These are phyloP conservation scores for Prasinococcaceae sp. DNA, from an alignment of 139 green algal genomes.

Conservation along the genomic window DNA sequence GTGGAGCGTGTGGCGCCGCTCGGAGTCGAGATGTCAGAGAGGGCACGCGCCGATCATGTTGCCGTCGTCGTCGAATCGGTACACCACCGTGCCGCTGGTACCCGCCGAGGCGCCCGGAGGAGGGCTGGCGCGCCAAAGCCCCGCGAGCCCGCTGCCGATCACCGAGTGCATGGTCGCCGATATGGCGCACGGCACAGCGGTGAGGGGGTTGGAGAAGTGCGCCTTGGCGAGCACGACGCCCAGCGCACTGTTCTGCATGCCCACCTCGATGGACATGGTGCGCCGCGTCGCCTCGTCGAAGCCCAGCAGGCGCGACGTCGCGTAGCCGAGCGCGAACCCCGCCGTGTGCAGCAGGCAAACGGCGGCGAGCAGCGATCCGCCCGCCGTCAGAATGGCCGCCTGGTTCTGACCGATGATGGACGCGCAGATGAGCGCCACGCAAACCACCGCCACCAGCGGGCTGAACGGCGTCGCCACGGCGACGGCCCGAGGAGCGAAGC, in stretches of 20 bases:
- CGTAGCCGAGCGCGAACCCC: conserved; percentile 52
- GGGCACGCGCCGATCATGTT: too few relatives aligned
- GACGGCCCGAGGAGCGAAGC: conserved; percentile 3
- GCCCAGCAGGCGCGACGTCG: conserved; percentile 31
- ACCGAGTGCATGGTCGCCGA: conserved; percentile 5
- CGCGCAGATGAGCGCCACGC: conserved; percentile 33
- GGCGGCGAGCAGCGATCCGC: conserved; percentile 22
- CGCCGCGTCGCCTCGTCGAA: conserved; percentile 40
- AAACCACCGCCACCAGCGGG: conserved; percentile 32
- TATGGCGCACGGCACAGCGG: conserved; percentile 44
- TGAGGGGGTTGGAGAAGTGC: conserved; percentile 58
- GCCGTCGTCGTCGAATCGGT: too few relatives aligned
- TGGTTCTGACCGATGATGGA: not conserved
- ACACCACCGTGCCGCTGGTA: too few relatives aligned
- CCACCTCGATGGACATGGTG: conserved; percentile 56
- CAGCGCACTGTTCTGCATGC: conserved; percentile 56
- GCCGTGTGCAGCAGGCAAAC: conserved; percentile 41
- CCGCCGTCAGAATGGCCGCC: conserved; percentile 7
- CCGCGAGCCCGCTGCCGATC: conserved; percentile 11
- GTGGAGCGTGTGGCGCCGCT: too few relatives aligned
- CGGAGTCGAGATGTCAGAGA: too few relatives aligned
- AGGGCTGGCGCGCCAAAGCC: conserved; percentile 9
- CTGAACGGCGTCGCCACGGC: conserved; percentile 21
- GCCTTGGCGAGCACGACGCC: conserved; percentile 49
- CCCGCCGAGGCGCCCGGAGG: too few relatives aligned